phyloP scores from a whole-genome alignment of 495 filamentous ascomycete species.

The Rostrohypoxylon terebratum region DNA sequence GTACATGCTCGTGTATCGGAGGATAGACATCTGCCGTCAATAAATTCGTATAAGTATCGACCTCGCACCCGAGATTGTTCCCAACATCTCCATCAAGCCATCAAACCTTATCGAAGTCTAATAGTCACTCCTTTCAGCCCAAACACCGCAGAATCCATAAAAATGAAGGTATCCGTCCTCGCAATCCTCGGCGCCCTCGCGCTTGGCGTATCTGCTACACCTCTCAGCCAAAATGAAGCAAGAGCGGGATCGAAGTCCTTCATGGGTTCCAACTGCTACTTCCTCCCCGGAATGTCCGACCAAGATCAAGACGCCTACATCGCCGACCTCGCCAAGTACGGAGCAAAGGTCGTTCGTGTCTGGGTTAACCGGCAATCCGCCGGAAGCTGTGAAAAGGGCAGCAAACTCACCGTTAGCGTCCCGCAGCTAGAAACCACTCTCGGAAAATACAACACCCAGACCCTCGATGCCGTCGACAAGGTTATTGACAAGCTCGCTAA shows the following conservation, averaged over 20 bases:
- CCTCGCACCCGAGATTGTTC: background rate
- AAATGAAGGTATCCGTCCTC: slow-evolving; percentile 30
- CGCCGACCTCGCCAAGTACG: slow-evolving; percentile 44
- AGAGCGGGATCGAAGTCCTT: slow-evolving; percentile 28
- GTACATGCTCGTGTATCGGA: background rate
- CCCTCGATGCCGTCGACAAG: slow-evolving; percentile 52
- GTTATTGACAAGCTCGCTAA: slow-evolving; percentile 45
- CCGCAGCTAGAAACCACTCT: slow-evolving; percentile 46
- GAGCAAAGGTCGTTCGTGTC: slow-evolving; percentile 52
- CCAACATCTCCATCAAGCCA: background rate
- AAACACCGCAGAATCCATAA: background rate
- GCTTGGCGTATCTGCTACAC: slow-evolving; percentile 16
- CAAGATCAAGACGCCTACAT: slow-evolving; percentile 53
- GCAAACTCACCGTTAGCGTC: slow-evolving; percentile 41
- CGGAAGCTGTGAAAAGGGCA: slow-evolving; percentile 45
- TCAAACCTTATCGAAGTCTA: background rate
- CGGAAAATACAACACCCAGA: slow-evolving; percentile 48
- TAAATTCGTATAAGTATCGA: slow-evolving; percentile 14
- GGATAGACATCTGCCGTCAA: background rate
- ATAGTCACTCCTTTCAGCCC: background rate
- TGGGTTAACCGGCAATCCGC: slow-evolving; percentile 47
- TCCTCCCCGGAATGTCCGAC: slow-evolving; percentile 49
- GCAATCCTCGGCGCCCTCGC: slow-evolving; percentile 28
- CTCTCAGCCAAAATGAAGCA: slow-evolving; percentile 10
- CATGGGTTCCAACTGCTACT: slow-evolving; percentile 52